Base-by-base conservation (phyloP, 805 yeast species). In the Lachancea kluyveri region DNA sequence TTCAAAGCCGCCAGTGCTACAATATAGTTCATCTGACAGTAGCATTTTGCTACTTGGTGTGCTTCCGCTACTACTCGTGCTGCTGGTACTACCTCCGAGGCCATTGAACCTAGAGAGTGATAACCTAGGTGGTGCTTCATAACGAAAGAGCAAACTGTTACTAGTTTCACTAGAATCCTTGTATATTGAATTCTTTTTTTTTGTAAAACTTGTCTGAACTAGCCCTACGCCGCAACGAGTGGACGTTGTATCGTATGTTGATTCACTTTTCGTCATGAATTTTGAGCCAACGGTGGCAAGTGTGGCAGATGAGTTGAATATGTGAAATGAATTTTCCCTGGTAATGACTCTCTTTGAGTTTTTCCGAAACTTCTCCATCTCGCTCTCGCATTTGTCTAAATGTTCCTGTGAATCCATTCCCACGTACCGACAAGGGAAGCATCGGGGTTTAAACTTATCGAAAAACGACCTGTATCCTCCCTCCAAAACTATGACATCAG, bases 381-480 rank as follows among this genome's bases (percentile, higher is more conserved):
- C 77, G 6, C 65, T 62, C 46, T 74, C 79, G 43, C 80, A 69
- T 26, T 36, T 28, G 4, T 32, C 25, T 15, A 50, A 24, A 35
- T 55, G 54, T 12, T 68, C 63, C 15, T 47, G 50, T 7, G 62
- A 56, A 43, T 68, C 77, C 98, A 90, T 90, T 46, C 79, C 90
- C 30, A 88, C 76, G 48, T 92, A 92, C 33, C 73, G 76, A 44
- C 74, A 82, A 2, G 95, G 95, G 39, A 54, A 64, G 52, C 96
- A 87, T 26, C 77, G 63, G 14, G 55, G 57, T 28, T 73, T 66
- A 52, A 67, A 75, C 18, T 57, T 55, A 28, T 77, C 77, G 57
- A 67, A 88, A 50, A 88, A 92, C 22, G 67, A 65, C 52, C 79
- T 78, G 65, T 92, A 92, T 8, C 98, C 98, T 17, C 97, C 97